Evolutionary conservation across 352 stramenopile species (phyloP), one percentile per base, ranked within the genome.

Genomic region (Globisporangium carolinianum): DNA sequence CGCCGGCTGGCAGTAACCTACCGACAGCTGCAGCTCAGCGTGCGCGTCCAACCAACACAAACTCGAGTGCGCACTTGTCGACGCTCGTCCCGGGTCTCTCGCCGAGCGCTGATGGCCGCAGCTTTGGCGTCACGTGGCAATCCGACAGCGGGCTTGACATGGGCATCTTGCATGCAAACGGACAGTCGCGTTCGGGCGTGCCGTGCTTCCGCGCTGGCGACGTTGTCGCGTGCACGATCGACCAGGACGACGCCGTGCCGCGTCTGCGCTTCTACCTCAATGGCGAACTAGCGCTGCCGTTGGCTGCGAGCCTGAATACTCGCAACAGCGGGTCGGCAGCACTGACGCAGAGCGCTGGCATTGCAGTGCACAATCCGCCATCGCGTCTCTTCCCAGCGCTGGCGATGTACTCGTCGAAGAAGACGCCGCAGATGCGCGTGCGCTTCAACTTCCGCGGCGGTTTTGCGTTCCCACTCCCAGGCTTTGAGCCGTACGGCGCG

Each of bases 241-340:
- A 90, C 65, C 82, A 92, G 55, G 77, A 92, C 55, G 55, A 80
- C 41, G 67, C 70, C 8, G 78, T 86, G 37, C 82, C 82, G 50
- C 76, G 71, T 24, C 39, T 92, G 60, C 67, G 76, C 12, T 92
- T 92, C 65, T 90, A 88, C 63, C 69, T 89, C 24, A 92, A 92
- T 41, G 82, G 82, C 10, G 66, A 83, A 47, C 69, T 86, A n/a
- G 74, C 72, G 24, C 63, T 91, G n/a, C 79, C 82, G 9, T 54
- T 71, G 1, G 42, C 42, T 14, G 57, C 55, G 5, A 43, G 42
- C 6, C 6, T 7, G 7, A 43, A 43, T 12, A 43, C 39, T 43
- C 39, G 53, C 35, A 56, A 42, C n/a, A 61, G 14, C 18, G 32
- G 14, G 49, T 52, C 5, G 52, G 49, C n/a, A n/a, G 58, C 35